phyloP scores from a whole-genome alignment of 495 filamentous ascomycete species.

The Cudoniella acicularis region DNA sequence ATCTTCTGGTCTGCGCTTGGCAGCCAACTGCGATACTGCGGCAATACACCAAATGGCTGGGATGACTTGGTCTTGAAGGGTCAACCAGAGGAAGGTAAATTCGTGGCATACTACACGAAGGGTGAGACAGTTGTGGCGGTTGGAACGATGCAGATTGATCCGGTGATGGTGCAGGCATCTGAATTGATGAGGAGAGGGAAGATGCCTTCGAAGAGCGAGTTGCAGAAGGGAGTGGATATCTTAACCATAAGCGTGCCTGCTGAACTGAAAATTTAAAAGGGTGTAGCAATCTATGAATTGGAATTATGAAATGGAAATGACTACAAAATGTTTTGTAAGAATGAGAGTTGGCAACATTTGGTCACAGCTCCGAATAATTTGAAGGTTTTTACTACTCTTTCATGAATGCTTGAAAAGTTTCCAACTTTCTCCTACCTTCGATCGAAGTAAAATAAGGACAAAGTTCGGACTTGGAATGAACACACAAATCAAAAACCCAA shows the following conservation, averaged over 20 bases:
- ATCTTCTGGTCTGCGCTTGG: slow-evolving; percentile 96
- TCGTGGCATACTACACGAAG: slow-evolving; percentile 82
- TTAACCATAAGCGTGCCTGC: slow-evolving; percentile 47
- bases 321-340: too few relatives aligned
- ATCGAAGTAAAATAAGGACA: too few relatives aligned
- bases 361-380: too few relatives aligned
- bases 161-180: slow-evolving; percentile 73
- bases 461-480: too few relatives aligned
- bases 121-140: slow-evolving; percentile 90
- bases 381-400: too few relatives aligned
- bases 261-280: slow-evolving; percentile 42
- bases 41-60: slow-evolving; percentile 74
- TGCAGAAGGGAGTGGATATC: slow-evolving; percentile 71
- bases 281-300: slow-evolving; percentile 18
- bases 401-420: too few relatives aligned
- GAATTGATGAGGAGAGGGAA: slow-evolving; percentile 80
- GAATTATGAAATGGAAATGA: background rate
- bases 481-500: too few relatives aligned
- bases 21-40: slow-evolving; percentile 85
- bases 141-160: slow-evolving; percentile 86
- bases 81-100: slow-evolving; percentile 75
- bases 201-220: slow-evolving; percentile 79
- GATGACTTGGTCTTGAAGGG: slow-evolving; percentile 80
- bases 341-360: too few relatives aligned
- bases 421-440: too few relatives aligned